Base-by-base conservation (phyloP, 371 early-diverging fungal species). In the Choanephora cucurbitarum region DNA sequence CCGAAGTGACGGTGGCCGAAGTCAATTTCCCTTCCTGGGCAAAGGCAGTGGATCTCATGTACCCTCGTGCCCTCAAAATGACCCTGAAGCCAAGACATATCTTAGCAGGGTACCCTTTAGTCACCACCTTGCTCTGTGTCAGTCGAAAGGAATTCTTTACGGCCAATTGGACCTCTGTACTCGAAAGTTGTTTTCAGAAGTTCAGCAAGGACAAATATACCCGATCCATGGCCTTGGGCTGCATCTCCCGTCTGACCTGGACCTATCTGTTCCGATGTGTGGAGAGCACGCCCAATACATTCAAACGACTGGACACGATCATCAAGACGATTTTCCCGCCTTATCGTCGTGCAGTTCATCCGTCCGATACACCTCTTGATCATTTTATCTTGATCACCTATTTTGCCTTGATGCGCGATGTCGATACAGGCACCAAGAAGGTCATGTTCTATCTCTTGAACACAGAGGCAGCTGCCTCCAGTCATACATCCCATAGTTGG, bases 11-110 rank as follows among this genome's bases (percentile, higher is more conserved):
- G 9, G 85, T 86, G 23, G 96, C 93, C 8, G 99, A 97, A 69
- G 97, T 96, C 19, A 98, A 97, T 60, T 74, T 96, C 41, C 97
- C 95, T 3, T 87, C 88, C 18, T 95, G 96, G 90, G 88, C 85
- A 33, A 91, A 91, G 66, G 90, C 95, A 3, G 87, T 98, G 39
- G 97, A 98, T 69, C 65, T 88, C 6, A 85, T 97, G 58, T 92
- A 87, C 62, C 87, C 91, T n/a, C 90, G 93, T 63, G 97, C 95
- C 8, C 59, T 82, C 69, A 90, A 94, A 68, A 94, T 97, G 95
- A 84, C 87, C 5, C 56, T 80, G 15, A 95, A 96, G 64, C 92
- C 91, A 33, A 81, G 91, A 19, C 88, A 95, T 61, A 76, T 82
- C 46, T 52, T 87, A 61, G 91, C 86, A 13, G 93, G 91, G 1